Conservation (phyloP, 2,329 filamentous ascomycete genomes). For the Aspergillus sp. region DNA sequence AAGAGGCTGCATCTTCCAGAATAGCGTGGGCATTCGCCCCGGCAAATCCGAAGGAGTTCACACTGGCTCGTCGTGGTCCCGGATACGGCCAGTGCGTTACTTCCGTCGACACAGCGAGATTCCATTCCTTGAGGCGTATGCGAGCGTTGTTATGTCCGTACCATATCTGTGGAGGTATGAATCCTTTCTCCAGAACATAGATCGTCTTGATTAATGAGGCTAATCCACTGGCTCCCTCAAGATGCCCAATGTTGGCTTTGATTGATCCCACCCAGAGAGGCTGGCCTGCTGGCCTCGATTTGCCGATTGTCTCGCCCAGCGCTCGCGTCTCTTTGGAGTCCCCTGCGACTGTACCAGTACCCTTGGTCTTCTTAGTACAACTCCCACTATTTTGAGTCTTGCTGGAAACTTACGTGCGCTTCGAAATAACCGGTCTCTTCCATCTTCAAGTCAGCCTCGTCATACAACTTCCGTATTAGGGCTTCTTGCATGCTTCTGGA, state of each 20-base stretch:
- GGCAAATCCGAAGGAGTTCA: slow-evolving; percentile 9
- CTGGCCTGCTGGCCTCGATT: not conserved
- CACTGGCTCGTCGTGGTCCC: not conserved
- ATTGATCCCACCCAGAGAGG: slow-evolving; percentile 7
- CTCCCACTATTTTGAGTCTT: no score
- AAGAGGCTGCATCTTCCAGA: not conserved
- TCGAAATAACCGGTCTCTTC: slow-evolving; percentile 32
- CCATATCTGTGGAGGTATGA: slow-evolving; percentile 41
- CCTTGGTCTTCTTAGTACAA: slow-evolving; percentile 7
- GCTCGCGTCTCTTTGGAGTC: slow-evolving; percentile 18
- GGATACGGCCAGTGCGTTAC: slow-evolving; percentile 3
- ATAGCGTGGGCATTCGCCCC: slow-evolving; percentile 12
- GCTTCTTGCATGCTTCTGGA: slow-evolving; percentile 6
- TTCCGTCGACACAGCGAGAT: slow-evolving; percentile 1
- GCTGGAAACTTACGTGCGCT: slow-evolving; percentile 23
- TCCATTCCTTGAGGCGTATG: slow-evolving; percentile 3
- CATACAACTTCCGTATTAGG: slow-evolving; percentile 38
- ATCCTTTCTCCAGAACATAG: slow-evolving; percentile 42
- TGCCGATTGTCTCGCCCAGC: slow-evolving; percentile 11
- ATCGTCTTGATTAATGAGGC: slow-evolving; percentile 42
- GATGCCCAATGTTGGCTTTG: slow-evolving; percentile 18
- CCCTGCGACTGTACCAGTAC: slow-evolving; percentile 35
- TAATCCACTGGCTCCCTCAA: slow-evolving; percentile 35
- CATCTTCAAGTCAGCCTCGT: slow-evolving; percentile 15
- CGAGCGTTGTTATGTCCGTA: slow-evolving; percentile 16